Percentiles rank a stretch among this genome's conserved stretches.
phyloP scores from a whole-genome alignment of 176 grass and related monocot species.

The Bromus sterilis region DNA sequence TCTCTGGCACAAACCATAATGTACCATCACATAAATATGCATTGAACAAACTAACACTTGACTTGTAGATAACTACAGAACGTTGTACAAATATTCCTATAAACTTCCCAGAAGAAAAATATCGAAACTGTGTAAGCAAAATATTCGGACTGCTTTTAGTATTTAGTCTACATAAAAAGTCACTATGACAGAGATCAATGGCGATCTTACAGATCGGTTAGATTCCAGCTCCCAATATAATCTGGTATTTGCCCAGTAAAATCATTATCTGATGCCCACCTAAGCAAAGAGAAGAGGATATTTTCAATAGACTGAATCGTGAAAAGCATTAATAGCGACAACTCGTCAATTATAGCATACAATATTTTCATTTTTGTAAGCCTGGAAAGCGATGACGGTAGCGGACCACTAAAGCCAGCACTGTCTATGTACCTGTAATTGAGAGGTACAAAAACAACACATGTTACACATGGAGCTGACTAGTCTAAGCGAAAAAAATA shows the following conservation, averaged over 20 bases:
- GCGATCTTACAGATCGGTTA: conserved; percentile 17
- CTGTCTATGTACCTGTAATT: conserved; percentile 57
- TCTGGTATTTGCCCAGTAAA: conserved; percentile 52
- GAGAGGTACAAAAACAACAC: neutral
- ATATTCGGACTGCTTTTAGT: neutral
- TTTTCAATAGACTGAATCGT: no score
- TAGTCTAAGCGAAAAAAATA: neutral
- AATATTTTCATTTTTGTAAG: conserved; percentile 33
- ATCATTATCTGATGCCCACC: conserved; percentile 33
- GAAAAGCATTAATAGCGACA: no score
- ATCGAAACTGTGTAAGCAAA: neutral
- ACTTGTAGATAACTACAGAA: neutral
- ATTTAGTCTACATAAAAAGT: neutral
- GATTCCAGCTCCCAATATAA: conserved; percentile 34
- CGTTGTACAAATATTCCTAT: neutral
- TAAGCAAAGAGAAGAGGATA: conserved; percentile 3
- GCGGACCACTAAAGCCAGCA: conserved; percentile 48
- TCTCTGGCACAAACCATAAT: neutral
- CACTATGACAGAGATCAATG: neutral
- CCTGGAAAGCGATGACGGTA: conserved; percentile 51
- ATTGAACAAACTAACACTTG: neutral
- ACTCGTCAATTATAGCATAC: conserved; percentile 21
- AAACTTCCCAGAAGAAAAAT: neutral
- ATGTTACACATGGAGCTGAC: neutral
- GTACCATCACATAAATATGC: neutral